These are phyloP conservation scores for Petunia axillaris DNA, from an alignment of 257 asterid species.

Conservation along the genomic window DNA sequence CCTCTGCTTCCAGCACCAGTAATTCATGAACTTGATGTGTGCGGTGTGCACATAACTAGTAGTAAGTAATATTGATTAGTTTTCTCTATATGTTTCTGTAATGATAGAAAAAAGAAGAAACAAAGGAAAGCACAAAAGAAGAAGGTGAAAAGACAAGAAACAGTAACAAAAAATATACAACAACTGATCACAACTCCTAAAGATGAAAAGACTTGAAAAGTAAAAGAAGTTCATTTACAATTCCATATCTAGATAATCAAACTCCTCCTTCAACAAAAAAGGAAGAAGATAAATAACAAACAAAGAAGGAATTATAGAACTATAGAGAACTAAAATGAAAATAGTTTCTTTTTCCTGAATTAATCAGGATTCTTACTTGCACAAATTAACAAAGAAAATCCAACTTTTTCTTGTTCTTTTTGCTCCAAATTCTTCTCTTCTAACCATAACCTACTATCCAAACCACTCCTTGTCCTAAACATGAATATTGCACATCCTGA, in stretches of 20 bases:
- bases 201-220: background rate
- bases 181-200: too few relatives aligned
- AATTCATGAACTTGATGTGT: background rate
- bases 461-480: constrained; percentile 82
- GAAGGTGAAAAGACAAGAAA: background rate
- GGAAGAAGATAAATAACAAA: background rate
- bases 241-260: background rate
- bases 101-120: background rate
- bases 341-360: background rate
- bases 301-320: background rate
- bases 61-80: background rate
- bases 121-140: background rate
- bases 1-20: background rate
- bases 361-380: constrained; percentile 65
- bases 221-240: background rate
- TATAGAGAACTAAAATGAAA: background rate
- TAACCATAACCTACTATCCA: constrained; percentile 78
- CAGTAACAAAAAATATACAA: background rate
- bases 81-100: background rate
- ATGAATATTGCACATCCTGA: constrained; percentile 58
- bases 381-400: constrained; percentile 68
- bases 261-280: constrained; percentile 5
- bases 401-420: constrained; percentile 44
- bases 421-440: constrained; percentile 55
- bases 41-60: background rate